A percentile compares a stretch with the other conserved stretches of the same genome.
phyloP scores from a whole-genome alignment of 2,329 filamentous ascomycete genomes.

The Corinectria fuckeliana region DNA sequence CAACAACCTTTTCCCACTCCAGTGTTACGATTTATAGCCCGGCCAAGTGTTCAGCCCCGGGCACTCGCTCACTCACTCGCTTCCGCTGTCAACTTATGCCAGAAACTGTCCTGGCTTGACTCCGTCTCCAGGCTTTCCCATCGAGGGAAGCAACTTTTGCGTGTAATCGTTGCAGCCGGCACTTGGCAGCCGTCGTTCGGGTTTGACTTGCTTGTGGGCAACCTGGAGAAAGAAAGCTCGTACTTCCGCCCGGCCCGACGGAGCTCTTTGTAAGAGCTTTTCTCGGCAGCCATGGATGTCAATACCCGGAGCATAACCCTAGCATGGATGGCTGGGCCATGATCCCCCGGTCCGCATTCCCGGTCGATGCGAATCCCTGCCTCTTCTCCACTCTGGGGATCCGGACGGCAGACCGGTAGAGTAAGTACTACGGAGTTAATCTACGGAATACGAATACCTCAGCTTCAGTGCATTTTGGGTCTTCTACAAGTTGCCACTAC shows the following conservation, averaged over 20 bases:
- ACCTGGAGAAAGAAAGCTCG: not conserved
- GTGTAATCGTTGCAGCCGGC: too few relatives aligned
- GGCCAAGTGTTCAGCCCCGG: too few relatives aligned
- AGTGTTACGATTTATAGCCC: too few relatives aligned
- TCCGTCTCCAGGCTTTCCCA: too few relatives aligned
- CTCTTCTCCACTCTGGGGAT: too few relatives aligned
- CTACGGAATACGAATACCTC: too few relatives aligned
- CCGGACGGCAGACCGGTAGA: too few relatives aligned
- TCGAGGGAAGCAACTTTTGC: too few relatives aligned
- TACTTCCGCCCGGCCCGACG: not conserved
- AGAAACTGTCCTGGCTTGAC: too few relatives aligned
- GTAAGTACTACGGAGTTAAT: too few relatives aligned
- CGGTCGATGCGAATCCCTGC: not conserved
- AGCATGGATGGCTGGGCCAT: constrained; percentile 6
- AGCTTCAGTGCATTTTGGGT: not conserved
- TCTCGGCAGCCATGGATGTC: constrained; percentile 6
- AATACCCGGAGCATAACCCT: not conserved
- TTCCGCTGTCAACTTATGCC: too few relatives aligned
- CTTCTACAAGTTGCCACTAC: not conserved
- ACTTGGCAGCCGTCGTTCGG: not conserved
- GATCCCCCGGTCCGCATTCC: not conserved
- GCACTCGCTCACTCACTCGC: too few relatives aligned
- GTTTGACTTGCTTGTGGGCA: not conserved
- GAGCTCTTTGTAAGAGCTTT: not conserved
- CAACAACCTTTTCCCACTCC: not conserved